phyloP scores from a whole-genome alignment of 2,329 filamentous ascomycete species.

The Xylaria sp. region DNA sequence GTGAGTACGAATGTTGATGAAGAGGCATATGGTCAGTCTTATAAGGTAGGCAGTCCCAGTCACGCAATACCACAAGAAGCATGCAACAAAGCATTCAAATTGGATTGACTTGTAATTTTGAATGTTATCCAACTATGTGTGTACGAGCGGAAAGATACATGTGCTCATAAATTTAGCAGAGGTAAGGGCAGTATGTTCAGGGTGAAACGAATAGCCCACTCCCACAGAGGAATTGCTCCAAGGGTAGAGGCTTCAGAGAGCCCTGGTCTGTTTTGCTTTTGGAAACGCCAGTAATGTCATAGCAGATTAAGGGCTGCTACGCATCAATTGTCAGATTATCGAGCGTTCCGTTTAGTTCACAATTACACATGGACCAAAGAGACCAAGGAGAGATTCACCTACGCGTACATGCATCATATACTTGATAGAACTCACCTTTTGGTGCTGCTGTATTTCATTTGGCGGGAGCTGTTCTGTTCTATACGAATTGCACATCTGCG shows the following conservation, averaged over 20 bases:
- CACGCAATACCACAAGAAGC: background rate
- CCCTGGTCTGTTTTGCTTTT: conserved; percentile 63
- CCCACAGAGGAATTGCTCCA: conserved; percentile 51
- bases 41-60: conserved; percentile 1
- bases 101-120: background rate
- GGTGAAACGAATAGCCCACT: conserved; percentile 71
- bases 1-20: conserved; percentile 1
- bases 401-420: background rate
- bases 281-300: conserved; percentile 64
- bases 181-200: conserved; percentile 59
- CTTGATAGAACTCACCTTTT: conserved; percentile 20
- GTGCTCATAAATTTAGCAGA: background rate
- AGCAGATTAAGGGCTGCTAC: conserved; percentile 65
- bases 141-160: background rate
- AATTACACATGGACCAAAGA: conserved; percentile 1
- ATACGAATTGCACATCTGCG: background rate
- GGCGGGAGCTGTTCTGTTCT: background rate
- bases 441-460: background rate
- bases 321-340: conserved; percentile 63
- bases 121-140: conserved; percentile 15
- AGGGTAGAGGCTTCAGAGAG: conserved; percentile 68
- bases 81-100: background rate
- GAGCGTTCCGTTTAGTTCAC: conserved; percentile 53
- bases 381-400: conserved; percentile 27
- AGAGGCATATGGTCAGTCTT: background rate